A percentile compares a stretch with the other conserved stretches of the same genome.
These are phyloP conservation scores for Dichotomocladium elegans DNA, from an alignment of 371 early-diverging fungal genomes.

Conservation along the genomic window DNA sequence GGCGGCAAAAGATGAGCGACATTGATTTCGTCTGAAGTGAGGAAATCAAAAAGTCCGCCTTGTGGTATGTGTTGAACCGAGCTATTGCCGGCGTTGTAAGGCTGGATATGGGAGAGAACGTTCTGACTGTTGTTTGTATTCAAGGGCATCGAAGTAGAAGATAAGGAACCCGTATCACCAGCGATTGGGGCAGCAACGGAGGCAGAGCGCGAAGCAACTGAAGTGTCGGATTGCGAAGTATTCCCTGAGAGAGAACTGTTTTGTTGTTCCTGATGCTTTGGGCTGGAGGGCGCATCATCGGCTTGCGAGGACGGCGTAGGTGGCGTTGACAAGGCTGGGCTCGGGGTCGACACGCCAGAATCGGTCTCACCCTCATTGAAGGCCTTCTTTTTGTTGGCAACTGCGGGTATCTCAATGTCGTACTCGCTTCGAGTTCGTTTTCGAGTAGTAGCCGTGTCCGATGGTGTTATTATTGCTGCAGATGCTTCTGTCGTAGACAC, in stretches of 20 bases:
- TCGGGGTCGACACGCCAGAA: constrained; percentile 41
- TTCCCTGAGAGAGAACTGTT: too few relatives aligned
- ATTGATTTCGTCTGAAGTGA: constrained; percentile 12
- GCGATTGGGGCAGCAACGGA: too few relatives aligned
- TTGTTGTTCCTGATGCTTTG: not conserved
- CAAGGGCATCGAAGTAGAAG: constrained; percentile 4
- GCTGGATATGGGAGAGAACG: constrained; percentile 2
- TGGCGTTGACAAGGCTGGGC: constrained; percentile 40
- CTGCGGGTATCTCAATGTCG: constrained; percentile 20
- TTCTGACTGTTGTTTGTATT: constrained; percentile 5
- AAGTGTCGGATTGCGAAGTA: too few relatives aligned
- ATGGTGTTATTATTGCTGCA: too few relatives aligned
- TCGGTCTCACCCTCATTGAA: constrained; percentile 29
- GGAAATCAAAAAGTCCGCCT: constrained; percentile 15
- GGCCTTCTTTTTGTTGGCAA: constrained; percentile 13
- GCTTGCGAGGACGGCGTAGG: constrained; percentile 41
- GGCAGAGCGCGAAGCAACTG: too few relatives aligned
- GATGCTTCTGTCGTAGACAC: constrained; percentile 6
- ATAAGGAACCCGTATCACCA: not conserved
- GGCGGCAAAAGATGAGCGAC: constrained; percentile 22
- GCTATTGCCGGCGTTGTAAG: not conserved
- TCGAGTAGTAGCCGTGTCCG: constrained; percentile 2
- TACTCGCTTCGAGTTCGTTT: constrained; percentile 37
- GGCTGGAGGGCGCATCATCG: constrained; percentile 24
- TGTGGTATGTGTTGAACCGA: constrained; percentile 16